Evolutionary conservation across 345 rosid species (phyloP), one percentile per base, ranked within the genome.

Genomic region (Balakata baccata): DNA sequence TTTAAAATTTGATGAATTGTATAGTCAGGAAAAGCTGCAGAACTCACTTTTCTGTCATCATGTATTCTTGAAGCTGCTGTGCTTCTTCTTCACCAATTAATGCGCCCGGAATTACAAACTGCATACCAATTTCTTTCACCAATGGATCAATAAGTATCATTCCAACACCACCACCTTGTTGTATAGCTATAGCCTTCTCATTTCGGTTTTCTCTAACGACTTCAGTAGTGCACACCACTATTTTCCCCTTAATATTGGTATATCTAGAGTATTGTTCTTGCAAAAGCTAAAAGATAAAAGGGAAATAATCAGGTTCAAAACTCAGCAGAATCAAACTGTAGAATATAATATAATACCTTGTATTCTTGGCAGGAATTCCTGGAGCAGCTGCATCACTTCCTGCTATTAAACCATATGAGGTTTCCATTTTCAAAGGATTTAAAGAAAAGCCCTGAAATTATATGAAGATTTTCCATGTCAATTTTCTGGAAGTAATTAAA

Each of bases 381-480:
- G 76, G 78, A 45, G 85, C 91, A 66, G 87, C 86, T 71, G 87
- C 88, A 63, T 80, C 80, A 68, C 81, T 64, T 49, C 84, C 86
- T 2, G 81, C 68, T 59, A 78, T 75, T 72, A 86, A 71, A 64
- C 79, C 69, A 53, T 78, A 66, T 4, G 76, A 69, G 17, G 64
- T 71, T 58, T 76, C 75, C 79, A 75, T 83, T 71, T 78, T 72
- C 65, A 86, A 63, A 68, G 87, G 84, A 67, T 88, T 86, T 51
- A 83, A 67, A 22, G 86, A 74, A 45, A 74, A 74, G 22, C 85
- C 88, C 88, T 83, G 82, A 47, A 67, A 47, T 23, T 29, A 46
- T 16, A n/a, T 64, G 20, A 66, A 66, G 9, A 29, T 29, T 29
- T 60, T 29, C 34, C 20, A 17, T 60, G 38, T 60, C 6, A 60